Evolutionary conservation across 345 rosid genomes (phyloP).

Genomic region (Gossypium ekmanianum): DNA sequence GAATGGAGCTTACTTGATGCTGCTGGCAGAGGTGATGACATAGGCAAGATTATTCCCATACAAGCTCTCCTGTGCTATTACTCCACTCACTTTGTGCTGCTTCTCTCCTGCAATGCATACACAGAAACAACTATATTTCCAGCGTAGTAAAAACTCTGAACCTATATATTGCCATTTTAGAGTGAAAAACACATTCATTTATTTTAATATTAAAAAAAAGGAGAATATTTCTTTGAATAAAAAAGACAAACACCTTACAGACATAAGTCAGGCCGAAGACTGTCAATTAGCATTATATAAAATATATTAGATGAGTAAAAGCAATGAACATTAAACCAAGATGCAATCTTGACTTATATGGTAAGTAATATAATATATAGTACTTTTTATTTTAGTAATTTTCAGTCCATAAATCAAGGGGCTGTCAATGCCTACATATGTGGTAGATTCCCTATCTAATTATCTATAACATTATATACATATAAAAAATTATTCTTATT

Average conservation of each 20-base stretch:
- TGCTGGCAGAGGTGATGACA: slow-evolving; percentile 42
- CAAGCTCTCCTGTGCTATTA: slow-evolving; percentile 36
- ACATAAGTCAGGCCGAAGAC: not conserved
- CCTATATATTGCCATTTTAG: too few species aligned
- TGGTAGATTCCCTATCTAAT: not conserved
- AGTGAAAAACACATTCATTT: too few species aligned
- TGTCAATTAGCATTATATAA: not conserved
- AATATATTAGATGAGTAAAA: not conserved
- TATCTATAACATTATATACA: not conserved
- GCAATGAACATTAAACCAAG: not conserved
- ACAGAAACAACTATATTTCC: not conserved
- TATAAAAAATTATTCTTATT: too few species aligned
- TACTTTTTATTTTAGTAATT: too few species aligned
- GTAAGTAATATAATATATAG: too few species aligned
- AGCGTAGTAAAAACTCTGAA: too few species aligned
- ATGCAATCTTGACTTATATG: not conserved
- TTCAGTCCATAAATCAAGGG: not conserved
- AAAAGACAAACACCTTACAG: not conserved
- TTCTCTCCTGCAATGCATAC: slow-evolving; percentile 34
- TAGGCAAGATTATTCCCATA: slow-evolving; percentile 43
- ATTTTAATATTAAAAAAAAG: not conserved
- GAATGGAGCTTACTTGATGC: slow-evolving; percentile 38
- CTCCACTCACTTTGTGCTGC: slow-evolving; percentile 29
- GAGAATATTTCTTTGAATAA: not conserved
- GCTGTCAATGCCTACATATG: not conserved